phyloP scores from a whole-genome alignment of 257 asterid genomes.

The Salvia rosmarinus region DNA sequence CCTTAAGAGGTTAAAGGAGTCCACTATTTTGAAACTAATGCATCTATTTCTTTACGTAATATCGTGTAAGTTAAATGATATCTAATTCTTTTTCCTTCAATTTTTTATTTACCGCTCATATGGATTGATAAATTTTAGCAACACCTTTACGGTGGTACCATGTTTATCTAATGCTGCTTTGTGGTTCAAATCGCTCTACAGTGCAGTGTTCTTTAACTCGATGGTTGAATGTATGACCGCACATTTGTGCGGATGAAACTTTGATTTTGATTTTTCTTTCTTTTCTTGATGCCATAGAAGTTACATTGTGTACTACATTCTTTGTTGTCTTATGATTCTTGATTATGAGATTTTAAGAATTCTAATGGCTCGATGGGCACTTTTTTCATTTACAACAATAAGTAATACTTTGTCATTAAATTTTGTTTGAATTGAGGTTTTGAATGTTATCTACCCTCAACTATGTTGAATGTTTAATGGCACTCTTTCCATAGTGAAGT shows the following conservation, averaged over 20 bases:
- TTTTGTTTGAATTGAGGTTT: constrained; percentile 3
- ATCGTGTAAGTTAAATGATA: neutral
- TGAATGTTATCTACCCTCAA: neutral
- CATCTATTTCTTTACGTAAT: neutral
- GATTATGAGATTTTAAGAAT: neutral
- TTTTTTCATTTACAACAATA: neutral
- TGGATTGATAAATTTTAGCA: constrained; percentile 15
- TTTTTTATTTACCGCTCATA: constrained; percentile 19
- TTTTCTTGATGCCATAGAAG: constrained; percentile 17
- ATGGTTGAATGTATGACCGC: constrained; percentile 21
- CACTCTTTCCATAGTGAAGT: neutral
- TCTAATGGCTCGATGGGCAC: neutral
- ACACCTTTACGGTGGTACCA: constrained; percentile 26
- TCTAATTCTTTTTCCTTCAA: neutral
- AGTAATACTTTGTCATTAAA: neutral
- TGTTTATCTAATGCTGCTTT: constrained; percentile 40
- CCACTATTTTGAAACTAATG: neutral
- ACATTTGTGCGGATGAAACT: constrained; percentile 27
- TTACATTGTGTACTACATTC: neutral
- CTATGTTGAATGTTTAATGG: neutral
- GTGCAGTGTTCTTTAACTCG: constrained; percentile 42
- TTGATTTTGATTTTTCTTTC: constrained; percentile 9
- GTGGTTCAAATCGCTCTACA: constrained; percentile 42
- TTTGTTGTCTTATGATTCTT: constrained; percentile 1
- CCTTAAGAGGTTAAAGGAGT: too few species aligned